Evolutionary conservation across 345 rosid species (phyloP).

Genomic region (Eutrema yunnanense): DNA sequence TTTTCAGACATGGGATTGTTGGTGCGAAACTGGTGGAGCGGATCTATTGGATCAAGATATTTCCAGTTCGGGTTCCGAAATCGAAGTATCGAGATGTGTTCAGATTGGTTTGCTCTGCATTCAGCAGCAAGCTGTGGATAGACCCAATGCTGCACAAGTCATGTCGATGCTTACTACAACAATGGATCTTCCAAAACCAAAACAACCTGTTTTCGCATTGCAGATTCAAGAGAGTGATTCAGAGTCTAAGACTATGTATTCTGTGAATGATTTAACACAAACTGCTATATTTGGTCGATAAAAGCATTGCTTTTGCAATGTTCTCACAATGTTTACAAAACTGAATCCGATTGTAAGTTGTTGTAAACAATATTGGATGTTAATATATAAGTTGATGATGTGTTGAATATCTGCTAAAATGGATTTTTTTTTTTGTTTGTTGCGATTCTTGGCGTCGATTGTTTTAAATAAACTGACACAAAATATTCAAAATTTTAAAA

Average conservation of each 20-base stretch:
- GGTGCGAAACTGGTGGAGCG: constrained; percentile 20
- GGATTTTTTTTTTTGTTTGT: too few species aligned
- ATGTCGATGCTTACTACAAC: constrained; percentile 18
- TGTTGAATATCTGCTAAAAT: background rate
- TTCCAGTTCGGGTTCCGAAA: background rate
- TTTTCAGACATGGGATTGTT: constrained; percentile 24
- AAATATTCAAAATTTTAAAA: too few species aligned
- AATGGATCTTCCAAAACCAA: constrained; percentile 17
- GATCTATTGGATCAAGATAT: constrained; percentile 23
- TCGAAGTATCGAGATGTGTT: constrained; percentile 28
- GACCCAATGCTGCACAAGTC: constrained; percentile 23
- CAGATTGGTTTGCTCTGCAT: constrained; percentile 30
- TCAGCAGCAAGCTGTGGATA: constrained; percentile 16
- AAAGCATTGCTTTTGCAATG: background rate
- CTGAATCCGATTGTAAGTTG: background rate
- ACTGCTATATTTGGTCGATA: constrained; percentile 19
- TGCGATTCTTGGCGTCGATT: too few species aligned
- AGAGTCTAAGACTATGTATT: constrained; percentile 15
- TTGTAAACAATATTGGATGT: background rate
- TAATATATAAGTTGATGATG: background rate
- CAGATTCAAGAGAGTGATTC: constrained; percentile 26
- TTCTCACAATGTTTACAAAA: background rate
- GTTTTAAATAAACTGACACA: too few species aligned
- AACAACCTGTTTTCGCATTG: constrained; percentile 24
- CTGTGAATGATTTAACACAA: constrained; percentile 26